Evolutionary conservation across 2,329 filamentous ascomycete species (phyloP).

Genomic region (Penicillium sp.): DNA sequence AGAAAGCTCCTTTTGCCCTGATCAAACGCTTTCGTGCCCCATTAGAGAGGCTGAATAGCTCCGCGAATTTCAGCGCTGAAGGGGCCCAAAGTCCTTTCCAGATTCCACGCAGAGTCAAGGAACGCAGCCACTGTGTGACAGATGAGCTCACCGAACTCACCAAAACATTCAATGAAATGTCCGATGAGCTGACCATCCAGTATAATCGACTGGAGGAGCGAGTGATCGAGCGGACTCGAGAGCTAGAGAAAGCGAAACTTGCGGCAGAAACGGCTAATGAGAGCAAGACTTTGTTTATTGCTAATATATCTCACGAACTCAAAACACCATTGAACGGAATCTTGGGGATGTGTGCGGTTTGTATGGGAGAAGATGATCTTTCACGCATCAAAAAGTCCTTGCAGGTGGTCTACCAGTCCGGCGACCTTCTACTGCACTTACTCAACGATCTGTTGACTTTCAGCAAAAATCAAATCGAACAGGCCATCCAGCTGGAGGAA

Average conservation of each 20-base stretch:
- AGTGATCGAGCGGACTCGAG: constrained; percentile 76
- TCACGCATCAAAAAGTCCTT: constrained; percentile 77
- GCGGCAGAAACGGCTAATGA: constrained; percentile 93
- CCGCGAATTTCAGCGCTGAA: background rate
- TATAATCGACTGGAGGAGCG: constrained; percentile 83
- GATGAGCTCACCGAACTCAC: constrained; percentile 86
- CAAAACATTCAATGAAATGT: constrained; percentile 89
- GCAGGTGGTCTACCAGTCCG: constrained; percentile 86
- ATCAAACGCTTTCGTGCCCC: constrained; percentile 13
- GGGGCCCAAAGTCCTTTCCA: constrained; percentile 59
- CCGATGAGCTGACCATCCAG: constrained; percentile 82
- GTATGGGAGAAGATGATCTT: constrained; percentile 86
- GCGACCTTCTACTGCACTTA: constrained; percentile 78
- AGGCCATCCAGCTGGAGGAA: constrained; percentile 78
- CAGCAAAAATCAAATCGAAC: constrained; percentile 91
- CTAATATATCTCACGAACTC: constrained; percentile 80
- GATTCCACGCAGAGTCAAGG: constrained; percentile 79
- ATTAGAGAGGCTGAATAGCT: constrained; percentile 11
- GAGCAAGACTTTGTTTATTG: constrained; percentile 93
- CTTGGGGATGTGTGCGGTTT: constrained; percentile 86
- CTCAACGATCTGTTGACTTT: constrained; percentile 89
- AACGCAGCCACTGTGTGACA: constrained; percentile 71
- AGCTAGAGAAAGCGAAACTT: constrained; percentile 86
- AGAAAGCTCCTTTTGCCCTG: constrained; percentile 12
- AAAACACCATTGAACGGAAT: constrained; percentile 93